These are phyloP conservation scores for Malus hybrid DNA, from an alignment of 331 rosid species.

Conservation along the genomic window DNA sequence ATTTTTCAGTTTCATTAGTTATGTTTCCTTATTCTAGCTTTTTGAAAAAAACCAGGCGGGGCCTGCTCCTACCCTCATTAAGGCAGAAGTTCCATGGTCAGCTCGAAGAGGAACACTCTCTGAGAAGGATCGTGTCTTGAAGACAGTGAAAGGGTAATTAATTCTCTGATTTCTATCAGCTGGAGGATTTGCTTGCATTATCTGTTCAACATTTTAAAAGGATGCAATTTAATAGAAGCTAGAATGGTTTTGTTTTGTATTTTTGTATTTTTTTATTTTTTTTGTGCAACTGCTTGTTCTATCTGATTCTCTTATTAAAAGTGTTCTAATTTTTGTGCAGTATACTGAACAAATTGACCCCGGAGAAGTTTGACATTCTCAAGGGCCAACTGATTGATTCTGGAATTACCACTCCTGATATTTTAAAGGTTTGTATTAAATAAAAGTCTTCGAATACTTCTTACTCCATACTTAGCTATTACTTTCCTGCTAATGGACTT, in stretches of 20 bases:
- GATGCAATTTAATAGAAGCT: not conserved
- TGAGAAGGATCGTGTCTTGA: slow-evolving; percentile 86
- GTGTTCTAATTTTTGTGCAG: slow-evolving; percentile 28
- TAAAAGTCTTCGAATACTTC: not conserved
- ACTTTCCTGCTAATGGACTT: not conserved
- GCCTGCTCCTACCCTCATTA: slow-evolving; percentile 57
- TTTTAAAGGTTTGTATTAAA: slow-evolving; percentile 52
- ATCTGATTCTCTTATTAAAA: not conserved
- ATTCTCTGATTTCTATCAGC: not conserved
- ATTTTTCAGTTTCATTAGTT: not conserved
- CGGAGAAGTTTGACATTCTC: slow-evolving; percentile 90
- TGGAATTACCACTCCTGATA: slow-evolving; percentile 88
- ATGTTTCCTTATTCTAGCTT: slow-evolving; percentile 8
- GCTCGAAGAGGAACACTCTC: slow-evolving; percentile 69
- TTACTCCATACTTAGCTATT: not conserved
- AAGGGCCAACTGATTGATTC: slow-evolving; percentile 93
- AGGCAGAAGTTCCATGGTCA: slow-evolving; percentile 97
- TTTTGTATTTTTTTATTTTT: not conserved
- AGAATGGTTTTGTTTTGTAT: no score
- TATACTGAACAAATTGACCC: slow-evolving; percentile 87
- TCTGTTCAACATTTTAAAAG: not conserved
- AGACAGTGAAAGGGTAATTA: slow-evolving; percentile 87
- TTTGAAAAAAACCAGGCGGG: slow-evolving; percentile 46
- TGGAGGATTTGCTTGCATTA: not conserved
- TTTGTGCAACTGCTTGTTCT: not conserved